These are phyloP conservation scores for Sclerotinia glacialis DNA, from an alignment of 2,329 filamentous ascomycete species.

Conservation along the genomic window DNA sequence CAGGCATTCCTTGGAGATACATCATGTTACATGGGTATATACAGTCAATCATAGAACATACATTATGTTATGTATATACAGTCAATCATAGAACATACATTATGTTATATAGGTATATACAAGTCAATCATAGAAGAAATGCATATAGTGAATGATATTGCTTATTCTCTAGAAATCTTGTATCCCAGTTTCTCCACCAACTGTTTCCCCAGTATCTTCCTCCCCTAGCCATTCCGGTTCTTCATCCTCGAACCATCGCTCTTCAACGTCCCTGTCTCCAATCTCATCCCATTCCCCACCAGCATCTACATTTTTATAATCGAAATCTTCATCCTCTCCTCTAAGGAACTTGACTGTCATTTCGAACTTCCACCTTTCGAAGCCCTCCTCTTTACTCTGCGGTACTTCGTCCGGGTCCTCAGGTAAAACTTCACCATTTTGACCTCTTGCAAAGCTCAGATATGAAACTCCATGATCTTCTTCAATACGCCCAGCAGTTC, in stretches of 20 bases:
- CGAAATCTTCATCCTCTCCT: conserved; percentile 40
- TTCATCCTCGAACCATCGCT: conserved; percentile 41
- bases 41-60: not conserved
- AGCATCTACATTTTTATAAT: conserved; percentile 38
- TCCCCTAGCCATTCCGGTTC: conserved; percentile 37
- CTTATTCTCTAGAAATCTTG: conserved; percentile 38
- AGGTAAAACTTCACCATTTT: conserved; percentile 34
- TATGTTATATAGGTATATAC: not conserved
- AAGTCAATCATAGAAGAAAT: not conserved
- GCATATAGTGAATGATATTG: not conserved
- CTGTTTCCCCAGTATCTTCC: conserved; percentile 25
- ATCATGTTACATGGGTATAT: not conserved
- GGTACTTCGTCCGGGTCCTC: conserved; percentile 39
- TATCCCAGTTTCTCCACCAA: conserved; percentile 39
- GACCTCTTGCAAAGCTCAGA: conserved; percentile 33
- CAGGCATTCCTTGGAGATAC: not conserved
- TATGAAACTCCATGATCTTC: conserved; percentile 27
- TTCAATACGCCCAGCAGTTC: conserved; percentile 3
- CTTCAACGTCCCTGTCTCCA: conserved; percentile 38
- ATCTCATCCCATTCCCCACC: conserved; percentile 39
- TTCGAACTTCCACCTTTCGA: conserved; percentile 39
- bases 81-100: not conserved
- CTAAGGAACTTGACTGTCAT: conserved; percentile 40
- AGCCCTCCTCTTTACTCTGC: conserved; percentile 37
- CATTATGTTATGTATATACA: too few relatives aligned